These are phyloP conservation scores for Phaffia rhodozyma DNA, from an alignment of 1,284 basidiomycete species.

Conservation along the genomic window DNA sequence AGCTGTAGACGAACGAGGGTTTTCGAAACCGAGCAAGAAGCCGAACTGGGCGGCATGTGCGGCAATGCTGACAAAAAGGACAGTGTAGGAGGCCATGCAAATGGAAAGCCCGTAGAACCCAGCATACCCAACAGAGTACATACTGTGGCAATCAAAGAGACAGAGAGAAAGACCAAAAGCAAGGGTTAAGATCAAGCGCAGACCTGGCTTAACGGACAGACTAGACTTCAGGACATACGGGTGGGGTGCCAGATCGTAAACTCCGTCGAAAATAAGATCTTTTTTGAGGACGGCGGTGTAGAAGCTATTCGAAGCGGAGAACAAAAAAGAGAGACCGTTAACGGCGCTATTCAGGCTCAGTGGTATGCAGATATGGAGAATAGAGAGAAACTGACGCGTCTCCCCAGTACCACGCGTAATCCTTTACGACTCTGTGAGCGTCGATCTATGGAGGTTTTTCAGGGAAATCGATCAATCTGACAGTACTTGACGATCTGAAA, in stretches of 20 bases:
- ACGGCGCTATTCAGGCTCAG: too few species aligned
- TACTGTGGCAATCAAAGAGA: slow-evolving; percentile 43
- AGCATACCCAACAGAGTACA: slow-evolving; percentile 92
- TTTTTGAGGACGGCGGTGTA: slow-evolving; percentile 51
- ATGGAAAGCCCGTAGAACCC: slow-evolving; percentile 87
- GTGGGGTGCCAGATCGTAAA: slow-evolving; percentile 41
- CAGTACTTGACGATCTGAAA: background rate
- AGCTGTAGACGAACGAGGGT: slow-evolving; percentile 59
- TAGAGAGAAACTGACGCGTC: slow-evolving; percentile 44
- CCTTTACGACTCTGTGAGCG: slow-evolving; percentile 89
- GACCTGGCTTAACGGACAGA: background rate
- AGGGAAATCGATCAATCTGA: too few species aligned
- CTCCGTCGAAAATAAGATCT: slow-evolving; percentile 89
- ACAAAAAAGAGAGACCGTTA: too few species aligned
- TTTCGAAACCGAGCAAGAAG: slow-evolving; percentile 93
- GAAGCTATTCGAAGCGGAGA: slow-evolving; percentile 39
- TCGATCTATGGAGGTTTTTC: slow-evolving; percentile 44
- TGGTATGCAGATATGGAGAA: too few species aligned
- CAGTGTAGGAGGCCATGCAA: slow-evolving; percentile 51
- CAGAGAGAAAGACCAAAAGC: slow-evolving; percentile 33
- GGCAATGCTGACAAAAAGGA: slow-evolving; percentile 81
- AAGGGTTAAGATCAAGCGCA: background rate
- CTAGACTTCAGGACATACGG: slow-evolving; percentile 28
- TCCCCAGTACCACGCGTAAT: slow-evolving; percentile 90
- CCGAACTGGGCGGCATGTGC: slow-evolving; percentile 92